Percentiles rank a stretch among this genome's conserved stretches.
These are phyloP conservation scores for Malassezia psittaci DNA, from an alignment of 1,284 basidiomycete species.

Conservation along the genomic window DNA sequence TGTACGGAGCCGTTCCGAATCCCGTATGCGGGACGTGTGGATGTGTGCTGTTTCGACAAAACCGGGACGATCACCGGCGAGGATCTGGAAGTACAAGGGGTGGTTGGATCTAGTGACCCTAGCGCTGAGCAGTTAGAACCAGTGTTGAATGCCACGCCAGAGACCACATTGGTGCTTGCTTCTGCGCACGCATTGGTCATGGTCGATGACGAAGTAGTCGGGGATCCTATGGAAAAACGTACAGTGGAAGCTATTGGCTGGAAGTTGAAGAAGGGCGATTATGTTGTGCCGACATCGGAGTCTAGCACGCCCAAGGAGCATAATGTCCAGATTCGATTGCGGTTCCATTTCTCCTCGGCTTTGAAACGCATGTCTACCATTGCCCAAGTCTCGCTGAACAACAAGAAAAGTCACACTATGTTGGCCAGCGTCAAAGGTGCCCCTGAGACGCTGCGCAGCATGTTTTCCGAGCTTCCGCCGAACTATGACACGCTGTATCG, in stretches of 20 bases:
- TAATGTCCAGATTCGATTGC: conserved; percentile 34
- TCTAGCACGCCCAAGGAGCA: conserved; percentile 20
- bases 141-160: conserved; percentile 63
- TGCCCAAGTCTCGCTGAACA: conserved; percentile 26
- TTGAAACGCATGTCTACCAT: conserved; percentile 47
- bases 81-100: conserved; percentile 44
- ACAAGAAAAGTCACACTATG: conserved; percentile 19
- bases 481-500: conserved; percentile 47
- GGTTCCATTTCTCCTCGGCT: conserved; percentile 47
- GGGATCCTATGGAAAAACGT: conserved; percentile 98
- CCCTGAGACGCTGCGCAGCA: conserved; percentile 41
- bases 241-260: conserved; percentile 85
- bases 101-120: conserved; percentile 24
- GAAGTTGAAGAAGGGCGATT: conserved; percentile 64
- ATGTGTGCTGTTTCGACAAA: conserved; percentile 49
- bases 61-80: conserved; percentile 47
- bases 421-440: conserved; percentile 44
- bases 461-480: conserved; percentile 36
- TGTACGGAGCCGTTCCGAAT: conserved; percentile 48
- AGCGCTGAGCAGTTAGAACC: conserved; percentile 55
- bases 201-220: conserved; percentile 80
- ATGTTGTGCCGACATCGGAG: conserved; percentile 15
- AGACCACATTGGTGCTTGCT: conserved; percentile 79
- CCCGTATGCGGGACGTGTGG: conserved; percentile 44
- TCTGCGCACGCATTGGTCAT: conserved; percentile 89